Conservation (phyloP, 1,284 basidiomycete species). For the Cutaneotrichosporon sp. region DNA sequence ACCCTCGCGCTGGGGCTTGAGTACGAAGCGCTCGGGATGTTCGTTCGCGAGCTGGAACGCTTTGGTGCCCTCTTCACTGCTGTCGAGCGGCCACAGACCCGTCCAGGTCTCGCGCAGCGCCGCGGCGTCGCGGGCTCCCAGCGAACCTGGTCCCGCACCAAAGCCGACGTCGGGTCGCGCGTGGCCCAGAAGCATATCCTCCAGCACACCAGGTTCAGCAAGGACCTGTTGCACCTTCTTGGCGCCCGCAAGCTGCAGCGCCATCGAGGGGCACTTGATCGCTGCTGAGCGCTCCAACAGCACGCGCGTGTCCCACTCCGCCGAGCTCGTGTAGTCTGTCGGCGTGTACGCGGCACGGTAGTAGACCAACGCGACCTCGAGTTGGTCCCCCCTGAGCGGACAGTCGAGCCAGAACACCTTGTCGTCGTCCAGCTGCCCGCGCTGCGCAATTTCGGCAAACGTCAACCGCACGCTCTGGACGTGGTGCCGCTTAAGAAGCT, state of each 20-base stretch:
- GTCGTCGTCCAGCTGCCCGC: conserved; percentile 57
- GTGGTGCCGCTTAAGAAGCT: conserved; percentile 65
- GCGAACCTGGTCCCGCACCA: conserved; percentile 51
- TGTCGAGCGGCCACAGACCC: conserved; percentile 66
- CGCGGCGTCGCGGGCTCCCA: conserved; percentile 54
- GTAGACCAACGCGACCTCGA: conserved; percentile 81
- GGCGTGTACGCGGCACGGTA: conserved; percentile 87
- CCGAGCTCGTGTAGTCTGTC: conserved; percentile 67
- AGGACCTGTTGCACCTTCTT: conserved; percentile 96
- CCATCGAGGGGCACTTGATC: conserved; percentile 90
- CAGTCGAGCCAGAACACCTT: conserved; percentile 57
- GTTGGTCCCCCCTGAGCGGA: conserved; percentile 40
- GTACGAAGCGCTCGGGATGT: conserved; percentile 65
- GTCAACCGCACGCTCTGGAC: conserved; percentile 74
- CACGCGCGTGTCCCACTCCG: conserved; percentile 69
- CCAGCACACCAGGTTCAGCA: conserved; percentile 69
- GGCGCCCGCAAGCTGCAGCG: conserved; percentile 87
- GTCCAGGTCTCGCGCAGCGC: conserved; percentile 70
- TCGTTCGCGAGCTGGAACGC: conserved; percentile 62
- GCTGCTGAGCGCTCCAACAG: conserved; percentile 74
- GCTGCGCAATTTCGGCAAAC: conserved; percentile 63
- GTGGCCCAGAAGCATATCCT: conserved; percentile 62
- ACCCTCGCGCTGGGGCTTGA: conserved; percentile 95
- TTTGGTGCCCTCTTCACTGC: conserved; percentile 51
- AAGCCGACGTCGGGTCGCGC: conserved; percentile 49